Evolutionary conservation across 768 basidiomycete genomes (phyloP).

Genomic region (Bullera alba): DNA sequence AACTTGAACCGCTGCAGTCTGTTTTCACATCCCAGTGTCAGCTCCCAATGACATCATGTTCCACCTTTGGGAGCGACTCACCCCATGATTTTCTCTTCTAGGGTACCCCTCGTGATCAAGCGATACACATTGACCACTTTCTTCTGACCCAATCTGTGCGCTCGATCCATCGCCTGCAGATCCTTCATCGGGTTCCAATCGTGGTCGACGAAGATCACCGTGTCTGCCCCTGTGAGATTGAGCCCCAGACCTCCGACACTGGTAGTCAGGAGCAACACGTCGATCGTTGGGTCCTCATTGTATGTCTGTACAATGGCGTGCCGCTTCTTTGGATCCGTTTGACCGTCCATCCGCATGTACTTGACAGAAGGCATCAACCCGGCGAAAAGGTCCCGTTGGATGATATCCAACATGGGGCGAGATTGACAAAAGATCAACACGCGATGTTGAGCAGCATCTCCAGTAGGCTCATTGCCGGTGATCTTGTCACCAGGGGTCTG

Average conservation of each 20-base stretch:
- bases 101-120: constrained; percentile 87
- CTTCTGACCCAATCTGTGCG: constrained; percentile 96
- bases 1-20: constrained; percentile 98
- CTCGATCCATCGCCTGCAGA: constrained; percentile 97
- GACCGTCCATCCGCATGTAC: constrained; percentile 95
- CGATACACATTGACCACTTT: constrained; percentile 99
- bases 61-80: constrained; percentile 47
- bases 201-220: constrained; percentile 98
- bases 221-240: constrained; percentile 95
- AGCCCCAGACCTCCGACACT: constrained; percentile 94
- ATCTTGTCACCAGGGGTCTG: constrained; percentile 58
- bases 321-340: constrained; percentile 84
- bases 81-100: constrained; percentile 99
- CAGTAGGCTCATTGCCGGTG: constrained; percentile 54
- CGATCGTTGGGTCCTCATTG: constrained; percentile 94
- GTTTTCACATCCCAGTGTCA: constrained; percentile 5
- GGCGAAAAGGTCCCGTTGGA: constrained; percentile 88
- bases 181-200: constrained; percentile 99
- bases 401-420: constrained; percentile 98
- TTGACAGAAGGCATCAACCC: constrained; percentile 88
- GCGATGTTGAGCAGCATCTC: constrained; percentile 80
- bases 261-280: constrained; percentile 89
- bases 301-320: constrained; percentile 97
- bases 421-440: constrained; percentile 99
- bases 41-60: background rate